These are phyloP conservation scores for Lepidium sativum DNA, from an alignment of 345 rosid species.

Conservation along the genomic window DNA sequence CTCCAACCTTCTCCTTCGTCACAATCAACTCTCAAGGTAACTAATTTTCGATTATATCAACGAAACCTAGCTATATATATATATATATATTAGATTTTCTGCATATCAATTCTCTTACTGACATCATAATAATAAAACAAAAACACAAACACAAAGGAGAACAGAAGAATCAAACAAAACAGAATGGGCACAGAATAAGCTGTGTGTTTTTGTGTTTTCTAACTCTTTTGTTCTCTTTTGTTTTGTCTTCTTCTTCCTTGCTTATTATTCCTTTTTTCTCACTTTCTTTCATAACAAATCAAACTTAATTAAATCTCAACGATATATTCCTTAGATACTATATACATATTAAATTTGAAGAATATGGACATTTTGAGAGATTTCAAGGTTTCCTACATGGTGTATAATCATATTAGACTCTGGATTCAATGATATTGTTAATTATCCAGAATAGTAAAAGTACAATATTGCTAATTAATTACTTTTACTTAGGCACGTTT, in stretches of 20 bases:
- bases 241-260: conserved; percentile 59
- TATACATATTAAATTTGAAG: neutral
- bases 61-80: neutral
- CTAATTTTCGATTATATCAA: neutral
- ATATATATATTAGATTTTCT: conserved; percentile 7
- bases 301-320: neutral
- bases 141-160: conserved; percentile 34
- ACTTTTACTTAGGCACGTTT: conserved; percentile 17
- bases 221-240: conserved; percentile 52
- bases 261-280: conserved; percentile 39
- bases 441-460: neutral
- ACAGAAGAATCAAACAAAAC: conserved; percentile 27
- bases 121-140: conserved; percentile 31
- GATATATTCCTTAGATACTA: conserved; percentile 4
- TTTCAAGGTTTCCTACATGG: neutral
- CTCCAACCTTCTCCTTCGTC: conserved; percentile 67
- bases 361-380: neutral
- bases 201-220: conserved; percentile 28
- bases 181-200: conserved; percentile 40
- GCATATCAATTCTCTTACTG: conserved; percentile 12
- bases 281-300: conserved; percentile 10
- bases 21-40: conserved; percentile 77
- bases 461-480: neutral
- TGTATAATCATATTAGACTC: neutral
- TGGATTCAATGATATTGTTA: neutral